Evolutionary conservation across 805 yeast genomes (phyloP).

Genomic region (Blastobotrys peoriensis): DNA sequence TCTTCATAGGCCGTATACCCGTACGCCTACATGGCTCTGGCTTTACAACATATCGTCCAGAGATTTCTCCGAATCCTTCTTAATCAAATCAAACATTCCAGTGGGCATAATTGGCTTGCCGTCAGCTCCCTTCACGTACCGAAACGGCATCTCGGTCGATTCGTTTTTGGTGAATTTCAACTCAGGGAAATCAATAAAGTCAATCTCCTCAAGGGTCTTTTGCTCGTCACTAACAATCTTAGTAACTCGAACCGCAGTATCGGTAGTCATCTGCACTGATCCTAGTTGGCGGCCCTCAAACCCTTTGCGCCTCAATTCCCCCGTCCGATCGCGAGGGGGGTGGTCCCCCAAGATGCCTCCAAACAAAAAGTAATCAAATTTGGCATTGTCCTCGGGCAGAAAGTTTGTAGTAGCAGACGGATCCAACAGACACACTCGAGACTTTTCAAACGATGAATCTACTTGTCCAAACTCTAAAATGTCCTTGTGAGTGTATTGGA

Average conservation of each 20-base stretch:
- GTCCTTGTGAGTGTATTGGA: slow-evolving; percentile 80
- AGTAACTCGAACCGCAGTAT: slow-evolving; percentile 92
- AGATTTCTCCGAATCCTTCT: slow-evolving; percentile 77
- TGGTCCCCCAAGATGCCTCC: slow-evolving; percentile 97
- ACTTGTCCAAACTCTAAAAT: slow-evolving; percentile 33
- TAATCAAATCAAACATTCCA: slow-evolving; percentile 85
- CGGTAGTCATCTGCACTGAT: slow-evolving; percentile 91
- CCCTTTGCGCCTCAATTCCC: slow-evolving; percentile 80
- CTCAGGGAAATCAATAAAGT: slow-evolving; percentile 90
- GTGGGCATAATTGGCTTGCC: slow-evolving; percentile 76
- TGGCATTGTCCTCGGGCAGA: slow-evolving; percentile 56
- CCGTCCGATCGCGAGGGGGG: slow-evolving; percentile 82
- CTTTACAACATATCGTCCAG: slow-evolving; percentile 32
- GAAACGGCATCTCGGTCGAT: slow-evolving; percentile 96
- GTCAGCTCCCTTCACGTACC: slow-evolving; percentile 63
- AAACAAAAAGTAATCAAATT: slow-evolving; percentile 84
- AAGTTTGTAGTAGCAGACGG: slow-evolving; percentile 79
- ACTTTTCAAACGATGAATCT: slow-evolving; percentile 33
- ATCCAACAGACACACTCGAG: slow-evolving; percentile 75
- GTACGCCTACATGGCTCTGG: too few species aligned
- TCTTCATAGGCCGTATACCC: too few species aligned
- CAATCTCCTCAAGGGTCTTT: slow-evolving; percentile 60
- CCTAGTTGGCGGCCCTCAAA: slow-evolving; percentile 86
- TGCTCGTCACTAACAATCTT: slow-evolving; percentile 64
- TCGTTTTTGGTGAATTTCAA: slow-evolving; percentile 81